These are phyloP conservation scores for Paecilomyces niveus DNA, from an alignment of 2,329 filamentous ascomycete genomes.

Conservation along the genomic window DNA sequence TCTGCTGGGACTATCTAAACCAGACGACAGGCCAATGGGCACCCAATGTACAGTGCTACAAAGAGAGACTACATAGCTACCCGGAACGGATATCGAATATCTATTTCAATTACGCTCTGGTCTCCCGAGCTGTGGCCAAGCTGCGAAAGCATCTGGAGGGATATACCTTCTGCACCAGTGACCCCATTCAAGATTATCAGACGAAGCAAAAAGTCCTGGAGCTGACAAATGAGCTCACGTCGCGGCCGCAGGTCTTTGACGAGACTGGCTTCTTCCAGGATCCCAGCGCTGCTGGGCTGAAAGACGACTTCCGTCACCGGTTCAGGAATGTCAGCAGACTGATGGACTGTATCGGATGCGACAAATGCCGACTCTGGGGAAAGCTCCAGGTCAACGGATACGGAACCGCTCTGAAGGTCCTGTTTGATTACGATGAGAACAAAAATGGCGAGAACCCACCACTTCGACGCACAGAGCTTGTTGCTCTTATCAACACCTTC, in stretches of 20 bases:
- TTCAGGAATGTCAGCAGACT: slow-evolving; percentile 94
- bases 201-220: slow-evolving; percentile 78
- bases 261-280: slow-evolving; percentile 90
- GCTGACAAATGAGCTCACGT: slow-evolving; percentile 64
- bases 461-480: slow-evolving; percentile 82
- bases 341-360: slow-evolving; percentile 98
- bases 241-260: slow-evolving; percentile 73
- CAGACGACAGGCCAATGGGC: slow-evolving; percentile 91
- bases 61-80: slow-evolving; percentile 70
- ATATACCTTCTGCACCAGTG: slow-evolving; percentile 90
- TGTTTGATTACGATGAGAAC: slow-evolving; percentile 82
- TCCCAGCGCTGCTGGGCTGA: slow-evolving; percentile 60
- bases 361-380: slow-evolving; percentile 97
- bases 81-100: slow-evolving; percentile 93
- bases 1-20: slow-evolving; percentile 95
- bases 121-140: slow-evolving; percentile 86
- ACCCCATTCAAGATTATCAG: slow-evolving; percentile 65
- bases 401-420: slow-evolving; percentile 86
- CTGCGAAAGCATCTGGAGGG: slow-evolving; percentile 70
- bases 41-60: slow-evolving; percentile 85
- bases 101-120: slow-evolving; percentile 98
- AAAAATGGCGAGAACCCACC: slow-evolving; percentile 58
- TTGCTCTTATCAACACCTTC: slow-evolving; percentile 90
- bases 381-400: slow-evolving; percentile 95
- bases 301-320: slow-evolving; percentile 94